A percentile compares a stretch with the other conserved stretches of the same genome.
Conservation (phyloP, 768 basidiomycete genomes). For the Kwoniella newhampshirensis region DNA sequence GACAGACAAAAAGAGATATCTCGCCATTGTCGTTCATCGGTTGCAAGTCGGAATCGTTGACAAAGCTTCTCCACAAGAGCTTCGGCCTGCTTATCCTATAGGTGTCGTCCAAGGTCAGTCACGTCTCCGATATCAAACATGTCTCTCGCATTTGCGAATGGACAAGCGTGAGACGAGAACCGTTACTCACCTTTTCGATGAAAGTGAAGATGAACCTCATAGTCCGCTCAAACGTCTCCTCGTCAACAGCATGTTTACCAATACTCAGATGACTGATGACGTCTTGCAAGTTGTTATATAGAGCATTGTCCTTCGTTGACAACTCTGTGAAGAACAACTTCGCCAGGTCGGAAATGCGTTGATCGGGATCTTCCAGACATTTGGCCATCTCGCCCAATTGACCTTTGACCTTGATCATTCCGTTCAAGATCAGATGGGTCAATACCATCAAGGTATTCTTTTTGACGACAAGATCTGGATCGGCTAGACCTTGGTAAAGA, state of each 20-base stretch:
- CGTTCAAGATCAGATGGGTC: conserved; percentile 92
- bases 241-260: conserved; percentile 87
- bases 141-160: no score
- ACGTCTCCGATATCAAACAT: no score
- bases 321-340: conserved; percentile 96
- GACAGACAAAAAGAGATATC: conserved; percentile 96
- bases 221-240: conserved; percentile 85
- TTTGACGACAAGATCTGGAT: conserved; percentile 84
- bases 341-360: conserved; percentile 86
- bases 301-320: conserved; percentile 95
- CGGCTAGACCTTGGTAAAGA: conserved; percentile 88
- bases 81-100: conserved; percentile 99
- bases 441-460: conserved; percentile 99
- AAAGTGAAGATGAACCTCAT: conserved; percentile 94
- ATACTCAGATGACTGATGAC: conserved; percentile 93
- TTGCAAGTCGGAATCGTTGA: conserved; percentile 84
- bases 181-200: conserved; percentile 78
- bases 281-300: conserved; percentile 97
- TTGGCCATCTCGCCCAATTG: conserved; percentile 99
- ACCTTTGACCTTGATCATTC: conserved; percentile 99
- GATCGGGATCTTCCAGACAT: conserved; percentile 88
- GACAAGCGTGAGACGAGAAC: not conserved
- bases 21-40: conserved; percentile 91
- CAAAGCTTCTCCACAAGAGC: conserved; percentile 96
- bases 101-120: no score